Evolutionary conservation across 306 rosid species (phyloP).

Genomic region (Cicer chorassanicum): DNA sequence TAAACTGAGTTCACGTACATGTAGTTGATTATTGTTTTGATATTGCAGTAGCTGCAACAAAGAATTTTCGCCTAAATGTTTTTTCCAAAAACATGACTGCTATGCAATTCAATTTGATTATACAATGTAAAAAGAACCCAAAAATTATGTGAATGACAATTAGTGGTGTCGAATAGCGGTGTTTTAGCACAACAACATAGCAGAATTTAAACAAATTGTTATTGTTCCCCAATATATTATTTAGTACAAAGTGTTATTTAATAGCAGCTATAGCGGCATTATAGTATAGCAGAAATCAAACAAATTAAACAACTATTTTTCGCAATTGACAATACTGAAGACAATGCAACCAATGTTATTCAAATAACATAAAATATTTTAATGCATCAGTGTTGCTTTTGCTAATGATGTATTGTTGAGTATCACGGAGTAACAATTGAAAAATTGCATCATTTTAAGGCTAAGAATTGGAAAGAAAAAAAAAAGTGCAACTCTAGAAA

Average conservation of each 20-base stretch:
- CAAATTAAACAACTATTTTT: no score
- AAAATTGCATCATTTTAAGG: constrained; percentile 6
- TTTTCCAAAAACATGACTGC: constrained; percentile 57
- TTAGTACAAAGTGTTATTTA: no score
- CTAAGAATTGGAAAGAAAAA: not conserved
- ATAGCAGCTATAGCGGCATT: no score
- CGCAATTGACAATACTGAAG: no score
- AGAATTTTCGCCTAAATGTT: constrained; percentile 64
- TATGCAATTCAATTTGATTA: not conserved
- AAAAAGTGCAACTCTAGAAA: constrained; percentile 5
- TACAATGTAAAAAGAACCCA: constrained; percentile 36
- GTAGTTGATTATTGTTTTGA: constrained; percentile 59
- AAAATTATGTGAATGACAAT: constrained; percentile 1
- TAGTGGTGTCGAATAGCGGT: no score
- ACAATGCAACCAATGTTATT: not conserved
- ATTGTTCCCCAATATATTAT: no score
- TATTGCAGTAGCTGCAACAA: constrained; percentile 59
- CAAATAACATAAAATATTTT: not conserved
- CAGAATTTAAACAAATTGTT: no score
- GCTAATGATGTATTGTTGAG: not conserved
- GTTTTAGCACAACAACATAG: no score
- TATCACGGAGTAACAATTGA: not conserved
- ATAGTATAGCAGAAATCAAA: no score
- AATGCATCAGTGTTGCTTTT: not conserved
- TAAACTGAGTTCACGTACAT: no score